These are phyloP conservation scores for Citropsis articulata DNA, from an alignment of 345 rosid species.

Conservation along the genomic window DNA sequence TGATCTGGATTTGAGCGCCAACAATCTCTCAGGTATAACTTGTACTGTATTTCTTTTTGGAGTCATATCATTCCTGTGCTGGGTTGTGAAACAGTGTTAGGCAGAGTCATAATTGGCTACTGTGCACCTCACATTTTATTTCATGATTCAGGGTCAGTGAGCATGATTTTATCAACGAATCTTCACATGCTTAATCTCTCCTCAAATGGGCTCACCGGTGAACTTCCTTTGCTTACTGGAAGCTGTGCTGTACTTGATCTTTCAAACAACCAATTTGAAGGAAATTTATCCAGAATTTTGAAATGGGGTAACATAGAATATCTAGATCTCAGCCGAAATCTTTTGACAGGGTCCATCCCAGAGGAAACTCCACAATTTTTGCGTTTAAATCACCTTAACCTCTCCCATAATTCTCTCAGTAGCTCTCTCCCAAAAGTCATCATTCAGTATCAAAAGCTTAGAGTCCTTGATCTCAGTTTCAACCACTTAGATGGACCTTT, in stretches of 20 bases:
- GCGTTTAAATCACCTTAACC: slow-evolving; percentile 85
- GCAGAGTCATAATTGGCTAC: slow-evolving; percentile 7
- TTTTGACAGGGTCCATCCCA: slow-evolving; percentile 67
- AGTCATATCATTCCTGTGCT: slow-evolving; percentile 2
- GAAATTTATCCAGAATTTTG: slow-evolving; percentile 66
- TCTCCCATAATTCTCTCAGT: slow-evolving; percentile 73
- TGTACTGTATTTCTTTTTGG: slow-evolving; percentile 3
- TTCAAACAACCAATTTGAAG: slow-evolving; percentile 79
- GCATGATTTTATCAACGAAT: slow-evolving; percentile 76
- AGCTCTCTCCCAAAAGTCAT: slow-evolving; percentile 64
- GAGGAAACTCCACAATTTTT: slow-evolving; percentile 73
- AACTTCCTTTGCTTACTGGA: slow-evolving; percentile 88
- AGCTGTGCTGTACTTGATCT: slow-evolving; percentile 77
- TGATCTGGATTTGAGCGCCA: slow-evolving; percentile 83
- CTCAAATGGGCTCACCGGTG: slow-evolving; percentile 72
- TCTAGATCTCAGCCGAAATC: slow-evolving; percentile 89
- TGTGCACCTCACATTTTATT: slow-evolving; percentile 18
- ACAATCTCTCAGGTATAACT: slow-evolving; percentile 83
- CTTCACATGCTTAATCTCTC: slow-evolving; percentile 73
- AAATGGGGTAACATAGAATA: slow-evolving; percentile 84
- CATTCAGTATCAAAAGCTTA: slow-evolving; percentile 69
- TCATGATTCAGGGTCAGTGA: slow-evolving; percentile 66
- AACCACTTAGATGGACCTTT: slow-evolving; percentile 70
- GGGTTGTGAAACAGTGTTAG: background rate
- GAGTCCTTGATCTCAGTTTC: slow-evolving; percentile 80